phyloP scores from a whole-genome alignment of 495 filamentous ascomycete species.

The Penicillium verhagenii region DNA sequence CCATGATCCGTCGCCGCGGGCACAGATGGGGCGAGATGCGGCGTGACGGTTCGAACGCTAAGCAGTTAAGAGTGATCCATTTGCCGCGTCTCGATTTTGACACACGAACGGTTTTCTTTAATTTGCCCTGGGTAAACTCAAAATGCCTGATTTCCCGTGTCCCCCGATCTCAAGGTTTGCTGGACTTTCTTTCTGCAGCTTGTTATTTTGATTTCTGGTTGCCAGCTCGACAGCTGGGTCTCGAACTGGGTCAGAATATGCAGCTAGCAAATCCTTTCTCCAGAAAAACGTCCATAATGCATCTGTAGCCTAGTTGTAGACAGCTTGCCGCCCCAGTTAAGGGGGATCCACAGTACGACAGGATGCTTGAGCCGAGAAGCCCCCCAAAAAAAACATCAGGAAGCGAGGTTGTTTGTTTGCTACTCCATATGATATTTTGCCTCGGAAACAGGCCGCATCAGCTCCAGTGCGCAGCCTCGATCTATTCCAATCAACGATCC shows the following conservation, averaged over 20 bases:
- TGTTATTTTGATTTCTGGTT: neutral
- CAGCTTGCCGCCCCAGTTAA: neutral
- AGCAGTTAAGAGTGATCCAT: slow-evolving; percentile 27
- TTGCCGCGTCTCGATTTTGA: slow-evolving; percentile 9
- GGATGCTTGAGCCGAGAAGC: slow-evolving; percentile 1
- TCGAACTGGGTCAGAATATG: slow-evolving; percentile 12
- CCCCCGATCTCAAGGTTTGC: neutral
- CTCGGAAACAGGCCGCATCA: slow-evolving; percentile 8
- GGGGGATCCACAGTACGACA: slow-evolving; percentile 15
- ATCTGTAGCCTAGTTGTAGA: slow-evolving; percentile 10
- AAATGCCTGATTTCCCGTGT: neutral
- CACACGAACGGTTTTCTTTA: slow-evolving; percentile 13
- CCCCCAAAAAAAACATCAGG: neutral
- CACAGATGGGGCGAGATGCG: slow-evolving; percentile 24
- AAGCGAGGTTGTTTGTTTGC: neutral
- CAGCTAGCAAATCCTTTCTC: slow-evolving; percentile 11
- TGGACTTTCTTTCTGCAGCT: too few relatives aligned
- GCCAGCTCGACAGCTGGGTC: neutral
- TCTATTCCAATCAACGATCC: neutral
- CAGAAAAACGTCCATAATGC: slow-evolving; percentile 17
- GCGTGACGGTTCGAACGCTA: slow-evolving; percentile 23
- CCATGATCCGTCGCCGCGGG: slow-evolving; percentile 20
- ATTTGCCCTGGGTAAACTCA: slow-evolving; percentile 7
- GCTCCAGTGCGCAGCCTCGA: neutral
- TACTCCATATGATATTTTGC: neutral